Percentiles rank a stretch among this genome's conserved stretches.
phyloP scores from a whole-genome alignment of 805 yeast species.

The Ogataea populi-albae region DNA sequence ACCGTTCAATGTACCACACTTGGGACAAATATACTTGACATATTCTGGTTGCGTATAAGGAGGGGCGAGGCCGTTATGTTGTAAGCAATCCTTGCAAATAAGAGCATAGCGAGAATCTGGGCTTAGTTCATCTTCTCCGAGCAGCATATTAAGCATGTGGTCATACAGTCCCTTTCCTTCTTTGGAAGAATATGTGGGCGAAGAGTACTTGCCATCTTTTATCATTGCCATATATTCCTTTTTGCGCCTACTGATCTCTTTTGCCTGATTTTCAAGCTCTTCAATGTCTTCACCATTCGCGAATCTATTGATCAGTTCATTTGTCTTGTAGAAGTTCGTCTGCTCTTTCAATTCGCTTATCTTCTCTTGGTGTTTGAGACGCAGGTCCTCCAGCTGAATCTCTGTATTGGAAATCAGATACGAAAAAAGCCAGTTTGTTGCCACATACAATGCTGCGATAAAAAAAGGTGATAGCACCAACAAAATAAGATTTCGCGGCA shows the following conservation, averaged over 20 bases:
- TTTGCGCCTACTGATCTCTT: conserved; percentile 40
- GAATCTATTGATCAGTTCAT: conserved; percentile 66
- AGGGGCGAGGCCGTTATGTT: conserved; percentile 81
- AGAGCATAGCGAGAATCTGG: conserved; percentile 65
- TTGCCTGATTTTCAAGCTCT: conserved; percentile 40
- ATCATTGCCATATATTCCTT: conserved; percentile 36
- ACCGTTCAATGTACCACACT: conserved; percentile 49
- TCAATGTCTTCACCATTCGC: conserved; percentile 47
- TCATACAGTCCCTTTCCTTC: conserved; percentile 16
- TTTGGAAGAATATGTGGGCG: conserved; percentile 9
- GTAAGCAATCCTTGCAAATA: conserved; percentile 62
- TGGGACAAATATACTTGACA: conserved; percentile 61
- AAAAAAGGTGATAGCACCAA: conserved; percentile 14
- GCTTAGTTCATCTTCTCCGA: conserved; percentile 64
- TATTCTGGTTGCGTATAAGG: conserved; percentile 53
- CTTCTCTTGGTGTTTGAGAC: conserved; percentile 36
- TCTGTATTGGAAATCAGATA: conserved; percentile 25
- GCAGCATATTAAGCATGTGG: conserved; percentile 41
- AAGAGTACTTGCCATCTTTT: conserved; percentile 26
- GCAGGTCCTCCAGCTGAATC: conserved; percentile 23
- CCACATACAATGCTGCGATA: conserved; percentile 13
- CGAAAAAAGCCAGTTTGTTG: conserved; percentile 15
- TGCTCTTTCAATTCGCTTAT: conserved; percentile 37
- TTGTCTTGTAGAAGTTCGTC: conserved; percentile 75
- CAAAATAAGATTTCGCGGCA: conserved; percentile 4